Base-by-base conservation (phyloP, 2,329 filamentous ascomycete species). In the Raffaelea arxii region DNA sequence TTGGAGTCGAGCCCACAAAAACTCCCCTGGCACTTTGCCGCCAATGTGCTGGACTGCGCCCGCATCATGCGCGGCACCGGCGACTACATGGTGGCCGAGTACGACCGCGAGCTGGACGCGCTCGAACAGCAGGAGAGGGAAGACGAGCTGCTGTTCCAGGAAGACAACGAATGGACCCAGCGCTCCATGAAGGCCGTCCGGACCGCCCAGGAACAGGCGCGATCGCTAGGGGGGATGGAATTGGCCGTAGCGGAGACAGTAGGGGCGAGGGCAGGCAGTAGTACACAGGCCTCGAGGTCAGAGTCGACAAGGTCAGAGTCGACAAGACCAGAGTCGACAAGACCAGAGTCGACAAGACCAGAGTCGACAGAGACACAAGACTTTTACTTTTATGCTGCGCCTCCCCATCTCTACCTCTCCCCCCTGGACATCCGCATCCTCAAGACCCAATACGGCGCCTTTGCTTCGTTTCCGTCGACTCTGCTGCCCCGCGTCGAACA, bases 21-120 rank as follows among this genome's bases (percentile, higher is more conserved):
- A n/a, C 79, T 97, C 30, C 92, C 92, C 0, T 98, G 92, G 92
- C 88, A 94, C 62, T 89, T 92, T 65, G 88, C 87, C 6, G 89
- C 88, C 10, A 94, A 95, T 57, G 89, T 95, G 30, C 76, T 94
- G 60, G 92, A 98, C 61, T 98, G 96, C 63, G 88, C 90, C 16
- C 80, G 90, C 35, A 84, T 97, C 46, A 95, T 98, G 86, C 94
- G 91, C 61, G 92, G 90, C 6, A 91, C 87, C 4, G 80, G 85
- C 56, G 81, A 85, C 27, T 98, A 98, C 60, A 91, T 98, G 83
- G 61, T 70, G 12, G 72, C 79, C 45, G 86, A 97, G 59, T 91
- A 83, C 55, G 80, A 94, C 51, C 69, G 77, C 32, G 91, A 97
- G 60, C 81, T 95, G 30, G 69, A 77, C 35, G 81, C 86, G 18